Evolutionary conservation across 2,329 filamentous ascomycete genomes (phyloP).

Genomic region (Thermothelomyces thermophilus): DNA sequence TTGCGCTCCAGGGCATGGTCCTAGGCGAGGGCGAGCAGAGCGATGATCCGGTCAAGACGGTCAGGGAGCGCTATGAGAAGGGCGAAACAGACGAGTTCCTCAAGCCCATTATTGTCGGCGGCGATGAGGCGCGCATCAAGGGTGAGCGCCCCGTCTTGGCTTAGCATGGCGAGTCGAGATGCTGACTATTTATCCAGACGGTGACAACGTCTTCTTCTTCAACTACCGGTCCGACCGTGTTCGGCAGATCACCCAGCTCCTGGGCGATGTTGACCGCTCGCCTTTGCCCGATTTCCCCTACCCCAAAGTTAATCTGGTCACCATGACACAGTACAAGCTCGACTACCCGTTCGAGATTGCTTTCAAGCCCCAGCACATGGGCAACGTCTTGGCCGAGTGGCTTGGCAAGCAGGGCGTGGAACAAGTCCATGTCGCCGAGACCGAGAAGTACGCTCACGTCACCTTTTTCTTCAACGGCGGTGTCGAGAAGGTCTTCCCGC

Average conservation of each 20-base stretch:
- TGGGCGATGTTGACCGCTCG: slow-evolving; percentile 87
- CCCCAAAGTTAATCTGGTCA: slow-evolving; percentile 85
- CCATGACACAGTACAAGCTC: slow-evolving; percentile 98
- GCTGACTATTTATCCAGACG: slow-evolving; percentile 48
- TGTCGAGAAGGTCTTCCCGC: slow-evolving; percentile 90
- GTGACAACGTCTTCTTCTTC: slow-evolving; percentile 98
- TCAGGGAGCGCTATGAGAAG: slow-evolving; percentile 81
- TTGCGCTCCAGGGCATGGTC: slow-evolving; percentile 81
- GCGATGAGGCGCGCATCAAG: slow-evolving; percentile 77
- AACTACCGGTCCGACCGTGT: slow-evolving; percentile 99
- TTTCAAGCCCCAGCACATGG: slow-evolving; percentile 93
- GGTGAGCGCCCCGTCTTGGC: slow-evolving; percentile 42
- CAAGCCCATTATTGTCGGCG: slow-evolving; percentile 92
- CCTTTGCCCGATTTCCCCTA: slow-evolving; percentile 87
- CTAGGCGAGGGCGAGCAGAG: slow-evolving; percentile 80
- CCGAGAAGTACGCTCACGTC: slow-evolving; percentile 98
- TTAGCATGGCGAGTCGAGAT: background rate
- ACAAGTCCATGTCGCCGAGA: slow-evolving; percentile 96
- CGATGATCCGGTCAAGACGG: slow-evolving; percentile 75
- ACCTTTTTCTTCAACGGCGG: slow-evolving; percentile 99
- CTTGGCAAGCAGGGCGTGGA: slow-evolving; percentile 80
- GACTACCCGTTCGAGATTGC: slow-evolving; percentile 90
- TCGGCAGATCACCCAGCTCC: slow-evolving; percentile 88
- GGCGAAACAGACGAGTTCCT: slow-evolving; percentile 95
- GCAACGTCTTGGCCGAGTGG: slow-evolving; percentile 97